Conservation (phyloP, 1,284 basidiomycete species). For the Cutaneotrichosporon sp. region DNA sequence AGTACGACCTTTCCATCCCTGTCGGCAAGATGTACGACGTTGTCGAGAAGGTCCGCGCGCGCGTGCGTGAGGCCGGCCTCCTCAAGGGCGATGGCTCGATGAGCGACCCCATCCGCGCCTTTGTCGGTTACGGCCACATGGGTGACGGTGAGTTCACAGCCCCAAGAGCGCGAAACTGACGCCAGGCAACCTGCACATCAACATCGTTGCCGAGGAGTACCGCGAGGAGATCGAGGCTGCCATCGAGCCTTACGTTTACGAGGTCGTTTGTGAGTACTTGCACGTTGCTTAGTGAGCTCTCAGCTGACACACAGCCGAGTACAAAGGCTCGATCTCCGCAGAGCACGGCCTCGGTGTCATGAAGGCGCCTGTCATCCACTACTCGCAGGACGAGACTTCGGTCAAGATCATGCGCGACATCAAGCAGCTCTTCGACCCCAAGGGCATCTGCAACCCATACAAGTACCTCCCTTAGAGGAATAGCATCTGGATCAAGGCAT, state of each 20-base stretch:
- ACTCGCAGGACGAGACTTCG: slow-evolving; percentile 78
- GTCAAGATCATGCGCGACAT: slow-evolving; percentile 89
- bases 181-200: slow-evolving; percentile 89
- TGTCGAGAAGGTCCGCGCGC: slow-evolving; percentile 77
- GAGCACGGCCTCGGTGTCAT: slow-evolving; percentile 92
- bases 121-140: slow-evolving; percentile 93
- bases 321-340: slow-evolving; percentile 89
- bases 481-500: not conserved
- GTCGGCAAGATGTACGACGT: slow-evolving; percentile 85
- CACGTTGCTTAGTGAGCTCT: not conserved
- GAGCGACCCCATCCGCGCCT: slow-evolving; percentile 70
- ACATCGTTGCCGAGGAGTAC: slow-evolving; percentile 84
- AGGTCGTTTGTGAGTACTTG: slow-evolving; percentile 69
- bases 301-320: slow-evolving; percentile 33
- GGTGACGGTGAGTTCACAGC: slow-evolving; percentile 73
- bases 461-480: slow-evolving; percentile 37
- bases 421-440: slow-evolving; percentile 88
- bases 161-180: not conserved
- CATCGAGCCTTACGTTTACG: slow-evolving; percentile 94
- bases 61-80: slow-evolving; percentile 71
- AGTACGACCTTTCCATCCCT: slow-evolving; percentile 96
- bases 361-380: slow-evolving; percentile 89
- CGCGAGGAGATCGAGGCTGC: slow-evolving; percentile 79
- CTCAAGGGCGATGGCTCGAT: slow-evolving; percentile 61
- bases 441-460: slow-evolving; percentile 73